Evolutionary conservation across 2,329 filamentous ascomycete genomes (phyloP).

Genomic region (Ophiocordyceps camponoti-saundersi): DNA sequence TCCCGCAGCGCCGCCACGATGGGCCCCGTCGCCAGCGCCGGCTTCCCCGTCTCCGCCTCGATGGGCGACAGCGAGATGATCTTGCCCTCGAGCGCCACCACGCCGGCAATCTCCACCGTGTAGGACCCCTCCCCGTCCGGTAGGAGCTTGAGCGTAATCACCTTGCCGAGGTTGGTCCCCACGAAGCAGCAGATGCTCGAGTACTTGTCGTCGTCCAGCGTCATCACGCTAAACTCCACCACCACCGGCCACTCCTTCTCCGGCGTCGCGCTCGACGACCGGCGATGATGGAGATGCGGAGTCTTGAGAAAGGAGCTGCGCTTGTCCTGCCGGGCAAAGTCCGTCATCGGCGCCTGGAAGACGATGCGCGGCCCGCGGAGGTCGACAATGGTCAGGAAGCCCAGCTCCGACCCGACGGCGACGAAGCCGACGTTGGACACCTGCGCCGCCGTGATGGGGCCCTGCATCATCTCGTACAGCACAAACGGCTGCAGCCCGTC

Average conservation of each 20-base stretch:
- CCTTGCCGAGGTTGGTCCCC: constrained; percentile 68
- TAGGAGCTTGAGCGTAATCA: constrained; percentile 81
- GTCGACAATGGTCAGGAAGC: constrained; percentile 68
- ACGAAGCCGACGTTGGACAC: constrained; percentile 91
- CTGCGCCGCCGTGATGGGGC: constrained; percentile 60
- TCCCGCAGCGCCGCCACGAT: constrained; percentile 61
- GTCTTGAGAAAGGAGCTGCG: constrained; percentile 51
- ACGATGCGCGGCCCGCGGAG: constrained; percentile 76
- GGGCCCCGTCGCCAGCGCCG: constrained; percentile 57
- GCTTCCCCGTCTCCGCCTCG: constrained; percentile 56
- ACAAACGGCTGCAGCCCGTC: constrained; percentile 69
- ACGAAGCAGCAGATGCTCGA: constrained; percentile 89
- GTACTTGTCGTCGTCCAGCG: constrained; percentile 82
- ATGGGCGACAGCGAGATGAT: constrained; percentile 69
- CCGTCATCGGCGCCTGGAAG: constrained; percentile 52
- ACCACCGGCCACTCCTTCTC: constrained; percentile 57
- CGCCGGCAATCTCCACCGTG: constrained; percentile 53
- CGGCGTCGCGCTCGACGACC: constrained; percentile 16
- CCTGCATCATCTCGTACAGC: constrained; percentile 70
- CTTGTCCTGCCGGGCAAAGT: constrained; percentile 64
- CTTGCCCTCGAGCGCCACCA: constrained; percentile 46
- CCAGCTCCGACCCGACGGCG: constrained; percentile 69
- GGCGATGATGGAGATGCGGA: constrained; percentile 5
- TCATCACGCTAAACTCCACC: constrained; percentile 88
- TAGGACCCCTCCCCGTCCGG: constrained; percentile 55